Evolutionary conservation across 2,329 filamentous ascomycete genomes (phyloP).

Genomic region (Phaeosphaeria sp.): DNA sequence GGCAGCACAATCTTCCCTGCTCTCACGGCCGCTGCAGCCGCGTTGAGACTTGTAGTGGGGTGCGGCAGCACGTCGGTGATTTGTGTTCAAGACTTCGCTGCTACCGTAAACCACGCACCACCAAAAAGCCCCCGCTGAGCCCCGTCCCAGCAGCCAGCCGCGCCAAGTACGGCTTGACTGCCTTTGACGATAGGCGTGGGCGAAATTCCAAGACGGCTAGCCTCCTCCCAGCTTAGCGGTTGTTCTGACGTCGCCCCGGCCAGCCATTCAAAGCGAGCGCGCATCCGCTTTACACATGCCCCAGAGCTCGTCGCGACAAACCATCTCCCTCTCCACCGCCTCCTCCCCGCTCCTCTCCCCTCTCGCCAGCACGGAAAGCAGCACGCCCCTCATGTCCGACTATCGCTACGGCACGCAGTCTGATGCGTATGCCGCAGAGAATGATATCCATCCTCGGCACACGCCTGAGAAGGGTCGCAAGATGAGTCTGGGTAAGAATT

Average conservation of each 20-base stretch:
- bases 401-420: constrained; percentile 43
- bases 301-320: constrained; percentile 26
- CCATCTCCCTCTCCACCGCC: constrained; percentile 7
- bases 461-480: constrained; percentile 33
- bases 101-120: constrained; percentile 6
- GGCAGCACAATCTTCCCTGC: background rate
- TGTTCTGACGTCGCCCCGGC: constrained; percentile 1
- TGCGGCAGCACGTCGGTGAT: constrained; percentile 3
- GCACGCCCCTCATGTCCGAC: constrained; percentile 24
- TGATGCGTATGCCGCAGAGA: constrained; percentile 42
- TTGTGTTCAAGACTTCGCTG: background rate
- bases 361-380: constrained; percentile 14
- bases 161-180: constrained; percentile 28
- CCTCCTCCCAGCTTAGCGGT: constrained; percentile 27
- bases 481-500: constrained; percentile 27
- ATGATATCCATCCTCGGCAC: constrained; percentile 32
- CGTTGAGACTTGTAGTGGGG: constrained; percentile 2
- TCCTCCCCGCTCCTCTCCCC: constrained; percentile 7
- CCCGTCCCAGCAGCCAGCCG: constrained; percentile 11
- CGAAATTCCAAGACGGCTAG: constrained; percentile 15
- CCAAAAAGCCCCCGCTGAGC: constrained; percentile 17
- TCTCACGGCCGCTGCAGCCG: background rate
- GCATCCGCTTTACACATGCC: constrained; percentile 20
- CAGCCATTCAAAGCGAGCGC: constrained; percentile 33
- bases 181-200: constrained; percentile 24